Conservation (phyloP, 768 basidiomycete genomes). For the Mycena indigotica region DNA sequence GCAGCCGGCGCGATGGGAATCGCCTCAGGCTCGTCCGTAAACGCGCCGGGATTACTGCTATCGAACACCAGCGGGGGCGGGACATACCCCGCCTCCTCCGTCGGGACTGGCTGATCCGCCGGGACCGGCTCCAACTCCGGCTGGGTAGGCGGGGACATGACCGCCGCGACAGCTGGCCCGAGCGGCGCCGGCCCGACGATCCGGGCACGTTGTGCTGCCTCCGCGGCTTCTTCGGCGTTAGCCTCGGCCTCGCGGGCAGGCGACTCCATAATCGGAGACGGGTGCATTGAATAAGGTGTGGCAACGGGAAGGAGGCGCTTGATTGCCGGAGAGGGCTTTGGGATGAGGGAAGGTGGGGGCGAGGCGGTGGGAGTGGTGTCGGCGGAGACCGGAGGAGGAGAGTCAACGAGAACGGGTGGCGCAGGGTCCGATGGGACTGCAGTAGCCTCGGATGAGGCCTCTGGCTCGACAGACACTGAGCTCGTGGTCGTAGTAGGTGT, state of each 20-base stretch:
- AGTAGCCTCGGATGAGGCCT: background rate
- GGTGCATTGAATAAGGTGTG: conserved; percentile 33
- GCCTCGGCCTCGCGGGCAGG: conserved; percentile 60
- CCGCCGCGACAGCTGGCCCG: conserved; percentile 31
- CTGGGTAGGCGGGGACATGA: conserved; percentile 5
- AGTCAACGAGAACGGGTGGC: background rate
- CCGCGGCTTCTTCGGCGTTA: conserved; percentile 30
- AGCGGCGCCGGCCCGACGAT: conserved; percentile 47
- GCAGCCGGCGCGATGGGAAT: conserved; percentile 38
- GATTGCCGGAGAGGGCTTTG: conserved; percentile 25
- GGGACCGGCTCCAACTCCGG: conserved; percentile 8
- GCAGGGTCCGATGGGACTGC: background rate
- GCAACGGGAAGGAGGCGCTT: conserved; percentile 24
- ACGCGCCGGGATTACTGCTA: conserved; percentile 50
- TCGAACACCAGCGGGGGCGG: conserved; percentile 42
- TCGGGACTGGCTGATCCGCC: background rate
- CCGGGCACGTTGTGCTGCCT: conserved; percentile 24
- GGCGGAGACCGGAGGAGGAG: background rate
- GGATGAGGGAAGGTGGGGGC: conserved; percentile 23
- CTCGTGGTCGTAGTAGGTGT: conserved; percentile 30
- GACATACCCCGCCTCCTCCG: conserved; percentile 31
- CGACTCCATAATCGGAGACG: conserved; percentile 73
- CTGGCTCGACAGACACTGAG: conserved; percentile 15
- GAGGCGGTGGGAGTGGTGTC: conserved; percentile 5
- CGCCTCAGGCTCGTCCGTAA: conserved; percentile 55